Percentiles rank a stretch among this genome's conserved stretches.
phyloP scores from a whole-genome alignment of 177 flowering plant species.

The Telopea speciosissima region DNA sequence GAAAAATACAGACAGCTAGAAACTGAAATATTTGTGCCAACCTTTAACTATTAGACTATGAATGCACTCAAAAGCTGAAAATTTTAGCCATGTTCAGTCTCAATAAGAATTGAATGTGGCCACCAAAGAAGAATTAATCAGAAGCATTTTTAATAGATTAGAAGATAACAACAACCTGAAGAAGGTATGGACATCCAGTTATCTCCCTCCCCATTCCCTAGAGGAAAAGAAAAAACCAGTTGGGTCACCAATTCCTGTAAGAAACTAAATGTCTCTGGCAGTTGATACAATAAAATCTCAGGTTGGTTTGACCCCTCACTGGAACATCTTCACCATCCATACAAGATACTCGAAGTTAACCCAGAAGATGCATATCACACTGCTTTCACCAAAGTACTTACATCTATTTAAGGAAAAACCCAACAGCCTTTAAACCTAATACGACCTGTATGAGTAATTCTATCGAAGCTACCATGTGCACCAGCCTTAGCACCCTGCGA shows the following conservation, averaged over 20 bases:
- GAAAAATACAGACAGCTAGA: neutral
- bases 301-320: neutral
- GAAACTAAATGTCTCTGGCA: neutral
- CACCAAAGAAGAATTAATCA: neutral
- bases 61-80: neutral
- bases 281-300: neutral
- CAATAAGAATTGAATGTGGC: neutral
- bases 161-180: too few species aligned
- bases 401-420: neutral
- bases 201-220: neutral
- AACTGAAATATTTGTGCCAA: neutral
- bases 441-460: neutral
- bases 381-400: neutral
- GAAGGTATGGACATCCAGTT: too few species aligned
- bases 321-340: neutral
- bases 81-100: neutral
- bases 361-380: neutral
- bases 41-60: neutral
- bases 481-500: neutral
- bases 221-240: neutral
- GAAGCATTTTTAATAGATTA: too few species aligned
- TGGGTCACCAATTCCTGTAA: neutral
- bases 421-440: neutral
- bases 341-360: conserved; percentile 3
- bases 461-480: conserved; percentile 17